These are phyloP conservation scores for Gilbertella persicaria DNA, from an alignment of 371 early-diverging fungal genomes.

Conservation along the genomic window DNA sequence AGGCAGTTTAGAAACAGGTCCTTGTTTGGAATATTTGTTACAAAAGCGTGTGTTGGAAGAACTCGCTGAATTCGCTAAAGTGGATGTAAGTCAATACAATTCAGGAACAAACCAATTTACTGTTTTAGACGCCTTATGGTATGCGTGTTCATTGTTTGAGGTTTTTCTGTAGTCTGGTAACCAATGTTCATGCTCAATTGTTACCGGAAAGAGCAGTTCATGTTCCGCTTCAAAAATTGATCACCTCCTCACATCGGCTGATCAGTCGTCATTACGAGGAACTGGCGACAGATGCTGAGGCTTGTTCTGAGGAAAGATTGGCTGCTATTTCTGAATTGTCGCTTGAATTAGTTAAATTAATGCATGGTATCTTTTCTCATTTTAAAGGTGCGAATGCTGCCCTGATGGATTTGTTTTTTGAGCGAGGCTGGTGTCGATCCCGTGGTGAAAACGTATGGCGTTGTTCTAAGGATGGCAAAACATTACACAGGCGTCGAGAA, in stretches of 20 bases:
- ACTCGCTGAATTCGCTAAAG: conserved; percentile 54
- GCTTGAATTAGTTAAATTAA: conserved; percentile 50
- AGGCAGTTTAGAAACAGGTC: conserved; percentile 51
- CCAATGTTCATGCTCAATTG: conserved; percentile 53
- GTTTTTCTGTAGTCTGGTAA: conserved; percentile 51
- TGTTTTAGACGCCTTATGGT: conserved; percentile 51
- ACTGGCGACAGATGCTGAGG: conserved; percentile 33
- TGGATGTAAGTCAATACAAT: conserved; percentile 42
- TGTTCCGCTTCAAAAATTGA: conserved; percentile 52
- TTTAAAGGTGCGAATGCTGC: conserved; percentile 56
- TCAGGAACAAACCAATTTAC: too few species aligned
- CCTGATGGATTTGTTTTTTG: conserved; percentile 54
- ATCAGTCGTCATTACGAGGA: conserved; percentile 52
- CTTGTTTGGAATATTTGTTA: conserved; percentile 51
- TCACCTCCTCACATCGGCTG: conserved; percentile 51
- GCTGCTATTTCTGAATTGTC: conserved; percentile 49
- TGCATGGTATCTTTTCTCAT: conserved; percentile 54
- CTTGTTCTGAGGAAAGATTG: conserved; percentile 47
- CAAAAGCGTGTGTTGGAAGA: conserved; percentile 53
- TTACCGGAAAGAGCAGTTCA: conserved; percentile 57
- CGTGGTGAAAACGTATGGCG: conserved; percentile 54
- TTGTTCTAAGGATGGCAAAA: conserved; percentile 46
- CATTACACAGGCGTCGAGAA: conserved; percentile 41
- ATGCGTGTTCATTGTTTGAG: conserved; percentile 55
- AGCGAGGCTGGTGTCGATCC: conserved; percentile 56